Conservation (phyloP, 352 stramenopile species). For the Albugo candida region DNA sequence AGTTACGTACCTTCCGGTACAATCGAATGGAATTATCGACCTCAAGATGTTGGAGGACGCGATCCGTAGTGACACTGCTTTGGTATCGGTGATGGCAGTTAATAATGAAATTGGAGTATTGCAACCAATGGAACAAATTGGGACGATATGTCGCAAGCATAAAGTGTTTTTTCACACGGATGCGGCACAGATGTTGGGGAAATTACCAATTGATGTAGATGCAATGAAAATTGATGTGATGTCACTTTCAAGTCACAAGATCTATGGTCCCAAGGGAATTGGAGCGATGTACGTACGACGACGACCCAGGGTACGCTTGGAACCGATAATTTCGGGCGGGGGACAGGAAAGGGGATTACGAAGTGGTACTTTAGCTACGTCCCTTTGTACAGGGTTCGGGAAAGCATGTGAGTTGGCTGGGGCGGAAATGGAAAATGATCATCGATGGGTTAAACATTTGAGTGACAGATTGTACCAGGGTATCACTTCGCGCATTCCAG, state of each 20-base stretch:
- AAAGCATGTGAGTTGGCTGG: conserved; percentile 84
- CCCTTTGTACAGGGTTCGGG: conserved; percentile 73
- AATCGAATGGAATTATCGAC: conserved; percentile 88
- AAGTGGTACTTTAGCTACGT: conserved; percentile 73
- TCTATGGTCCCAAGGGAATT: conserved; percentile 99
- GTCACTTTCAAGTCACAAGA: conserved; percentile 95
- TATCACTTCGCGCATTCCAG: conserved; percentile 57
- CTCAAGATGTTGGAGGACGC: conserved; percentile 85
- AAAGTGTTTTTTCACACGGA: conserved; percentile 99
- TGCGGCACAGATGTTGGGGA: conserved; percentile 95
- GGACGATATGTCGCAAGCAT: conserved; percentile 76
- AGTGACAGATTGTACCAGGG: conserved; percentile 85
- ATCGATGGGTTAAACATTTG: conserved; percentile 88
- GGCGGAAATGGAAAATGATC: conserved; percentile 92
- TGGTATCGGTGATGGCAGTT: conserved; percentile 97
- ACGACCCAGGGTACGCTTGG: conserved; percentile 89
- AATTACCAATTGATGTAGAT: conserved; percentile 96
- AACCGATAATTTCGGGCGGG: conserved; percentile 94
- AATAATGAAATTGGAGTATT: conserved; percentile 99
- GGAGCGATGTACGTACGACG: conserved; percentile 95
- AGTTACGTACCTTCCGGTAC: conserved; percentile 92
- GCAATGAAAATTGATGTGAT: conserved; percentile 98
- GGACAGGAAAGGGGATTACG: conserved; percentile 95
- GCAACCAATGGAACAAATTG: conserved; percentile 95
- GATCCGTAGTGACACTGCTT: conserved; percentile 87